These are phyloP conservation scores for Kluyveromyces siamensis DNA, from an alignment of 805 yeast species.

Conservation along the genomic window DNA sequence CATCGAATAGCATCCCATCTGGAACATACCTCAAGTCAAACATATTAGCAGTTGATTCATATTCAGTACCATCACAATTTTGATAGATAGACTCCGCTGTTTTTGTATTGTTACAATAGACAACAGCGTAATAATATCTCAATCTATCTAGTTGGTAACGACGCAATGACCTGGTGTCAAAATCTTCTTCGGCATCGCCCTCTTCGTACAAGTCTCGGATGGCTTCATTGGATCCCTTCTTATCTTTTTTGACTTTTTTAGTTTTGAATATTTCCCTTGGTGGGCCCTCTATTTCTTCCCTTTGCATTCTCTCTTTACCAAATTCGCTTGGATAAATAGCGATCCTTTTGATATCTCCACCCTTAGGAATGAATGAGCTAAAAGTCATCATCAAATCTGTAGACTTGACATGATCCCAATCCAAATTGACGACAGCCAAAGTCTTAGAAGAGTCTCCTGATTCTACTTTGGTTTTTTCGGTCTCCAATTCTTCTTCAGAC, in stretches of 20 bases:
- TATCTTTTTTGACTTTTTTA: slow-evolving; percentile 31
- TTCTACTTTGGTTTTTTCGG: slow-evolving; percentile 56
- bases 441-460: slow-evolving; percentile 77
- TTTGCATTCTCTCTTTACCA: slow-evolving; percentile 85
- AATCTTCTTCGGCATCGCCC: slow-evolving; percentile 74
- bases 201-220: slow-evolving; percentile 70
- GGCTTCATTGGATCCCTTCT: slow-evolving; percentile 46
- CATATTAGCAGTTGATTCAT: slow-evolving; percentile 88
- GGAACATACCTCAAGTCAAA: slow-evolving; percentile 92
- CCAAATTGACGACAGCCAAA: slow-evolving; percentile 90
- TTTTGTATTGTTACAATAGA: slow-evolving; percentile 62
- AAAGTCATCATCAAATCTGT: slow-evolving; percentile 86
- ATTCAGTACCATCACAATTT: slow-evolving; percentile 91
- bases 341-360: slow-evolving; percentile 61
- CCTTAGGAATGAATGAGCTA: slow-evolving; percentile 70
- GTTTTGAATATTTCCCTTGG: slow-evolving; percentile 69
- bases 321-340: slow-evolving; percentile 79
- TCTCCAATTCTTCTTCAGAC: slow-evolving; percentile 44
- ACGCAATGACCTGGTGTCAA: slow-evolving; percentile 75
- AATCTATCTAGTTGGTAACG: slow-evolving; percentile 87
- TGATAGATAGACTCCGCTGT: slow-evolving; percentile 74
- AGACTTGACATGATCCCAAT: slow-evolving; percentile 93
- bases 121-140: slow-evolving; percentile 88
- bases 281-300: slow-evolving; percentile 89
- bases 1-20: slow-evolving; percentile 82